Conservation (phyloP, 2,329 filamentous ascomycete species). For the Fonsecaea pedrosoi region DNA sequence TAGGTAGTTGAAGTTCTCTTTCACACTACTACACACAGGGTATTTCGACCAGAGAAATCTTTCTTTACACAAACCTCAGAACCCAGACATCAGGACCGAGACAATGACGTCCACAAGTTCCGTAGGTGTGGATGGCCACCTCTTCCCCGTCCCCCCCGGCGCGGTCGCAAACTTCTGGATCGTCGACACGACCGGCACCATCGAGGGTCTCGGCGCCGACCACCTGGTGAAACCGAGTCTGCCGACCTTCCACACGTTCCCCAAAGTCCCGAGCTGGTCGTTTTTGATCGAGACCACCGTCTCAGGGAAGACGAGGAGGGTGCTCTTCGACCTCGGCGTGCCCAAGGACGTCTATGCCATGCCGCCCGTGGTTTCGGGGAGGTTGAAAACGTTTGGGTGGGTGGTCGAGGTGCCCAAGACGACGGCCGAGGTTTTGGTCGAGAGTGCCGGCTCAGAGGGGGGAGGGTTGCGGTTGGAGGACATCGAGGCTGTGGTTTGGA, state of each 20-base stretch:
- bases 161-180: background rate
- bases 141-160: background rate
- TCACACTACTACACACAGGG: too few relatives aligned
- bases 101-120: too few relatives aligned
- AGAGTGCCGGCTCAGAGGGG: slow-evolving; percentile 3
- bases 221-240: slow-evolving; percentile 46
- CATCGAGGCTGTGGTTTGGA: slow-evolving; percentile 19
- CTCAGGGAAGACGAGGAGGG: slow-evolving; percentile 30
- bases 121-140: too few relatives aligned
- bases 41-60: too few relatives aligned
- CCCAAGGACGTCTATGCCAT: slow-evolving; percentile 41
- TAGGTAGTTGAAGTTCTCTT: too few relatives aligned
- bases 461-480: slow-evolving; percentile 13
- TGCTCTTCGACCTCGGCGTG: slow-evolving; percentile 45
- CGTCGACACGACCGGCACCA: slow-evolving; percentile 5
- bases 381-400: slow-evolving; percentile 14
- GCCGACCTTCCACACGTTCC: slow-evolving; percentile 41
- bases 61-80: too few relatives aligned
- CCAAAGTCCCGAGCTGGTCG: slow-evolving; percentile 21
- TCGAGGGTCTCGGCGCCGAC: background rate
- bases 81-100: too few relatives aligned
- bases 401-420: slow-evolving; percentile 34
- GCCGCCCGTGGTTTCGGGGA: slow-evolving; percentile 10
- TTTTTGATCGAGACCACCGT: slow-evolving; percentile 19
- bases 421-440: slow-evolving; percentile 28